Base-by-base conservation (phyloP, 305 asterid genomes). In the Fraxinus sp. region DNA sequence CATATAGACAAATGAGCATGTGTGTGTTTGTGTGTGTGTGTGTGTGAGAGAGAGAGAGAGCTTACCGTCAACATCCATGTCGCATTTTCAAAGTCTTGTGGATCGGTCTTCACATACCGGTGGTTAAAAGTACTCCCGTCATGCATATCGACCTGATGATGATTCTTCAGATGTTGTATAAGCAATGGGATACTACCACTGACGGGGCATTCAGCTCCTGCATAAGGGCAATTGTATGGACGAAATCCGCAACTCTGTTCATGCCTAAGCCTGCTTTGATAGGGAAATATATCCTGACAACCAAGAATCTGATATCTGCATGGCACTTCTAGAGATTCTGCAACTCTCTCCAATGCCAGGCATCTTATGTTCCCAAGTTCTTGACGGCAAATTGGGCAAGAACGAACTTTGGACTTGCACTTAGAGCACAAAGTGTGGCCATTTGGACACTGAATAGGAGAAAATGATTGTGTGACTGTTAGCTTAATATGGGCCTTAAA, bases 51-150 rank as follows among this genome's bases (percentile, higher is more conserved):
- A 32, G 79, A 7, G 49, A 84, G 73, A 77, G 46, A 49, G 62
- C 90, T 89, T 86, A 90, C 90, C 14, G 87, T 90, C 78, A 89
- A 75, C 90, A 89, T 89, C 93, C 93, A 89, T 74, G 89, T 86
- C 11, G 91, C 92, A 66, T 85, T 90, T 35, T 90, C 90, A 46
- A 89, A 86, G 18, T 87, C 89, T 49, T 85, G 89, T 36, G 89
- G 90, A 82, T 90, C 84, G 41, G 90, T 79, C 73, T 83, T 90
- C 66, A 86, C 89, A 84, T 87, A 88, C 14, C 91, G 83, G 77
- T 88, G 91, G 78, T 88, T 88, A 84, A 90, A 87, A 80, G 93
- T 87, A 81, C 78, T 84, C 14, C 91, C 89, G 7, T 85, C 72
- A 20, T 86, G 90, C 89, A 87, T 87, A 77, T 87, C 90, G 76